Evolutionary conservation across 1,284 basidiomycete species (phyloP).

Genomic region (Leccinum variabile): DNA sequence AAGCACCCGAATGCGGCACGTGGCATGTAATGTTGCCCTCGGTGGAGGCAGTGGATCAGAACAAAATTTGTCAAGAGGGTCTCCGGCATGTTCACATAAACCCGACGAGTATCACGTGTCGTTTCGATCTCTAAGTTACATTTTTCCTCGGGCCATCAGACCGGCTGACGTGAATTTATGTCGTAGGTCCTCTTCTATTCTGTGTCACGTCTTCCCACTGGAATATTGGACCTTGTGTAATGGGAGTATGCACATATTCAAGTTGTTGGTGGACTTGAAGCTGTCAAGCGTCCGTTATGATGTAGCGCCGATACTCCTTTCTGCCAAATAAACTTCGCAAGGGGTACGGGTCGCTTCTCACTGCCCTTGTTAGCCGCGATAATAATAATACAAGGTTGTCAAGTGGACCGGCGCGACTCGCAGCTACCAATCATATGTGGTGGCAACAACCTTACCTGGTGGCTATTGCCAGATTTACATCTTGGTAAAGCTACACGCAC

Average conservation of each 20-base stretch:
- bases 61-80: background rate
- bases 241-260: background rate
- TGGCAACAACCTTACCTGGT: background rate
- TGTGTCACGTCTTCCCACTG: background rate
- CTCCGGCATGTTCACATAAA: background rate
- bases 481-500: background rate
- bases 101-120: background rate
- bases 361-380: background rate
- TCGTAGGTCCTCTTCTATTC: background rate
- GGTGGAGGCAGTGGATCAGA: background rate
- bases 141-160: background rate
- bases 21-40: background rate
- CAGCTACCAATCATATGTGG: background rate
- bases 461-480: too few relatives aligned
- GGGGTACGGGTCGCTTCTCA: background rate
- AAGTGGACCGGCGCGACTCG: background rate
- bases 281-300: background rate
- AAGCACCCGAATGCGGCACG: background rate
- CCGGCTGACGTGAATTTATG: background rate
- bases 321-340: background rate
- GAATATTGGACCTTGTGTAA: background rate
- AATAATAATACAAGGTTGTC: background rate
- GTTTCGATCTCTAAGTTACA: background rate
- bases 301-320: background rate
- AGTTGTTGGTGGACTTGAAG: background rate